These are phyloP conservation scores for Cercospora sesami DNA, from an alignment of 2,329 filamentous ascomycete species.

Conservation along the genomic window DNA sequence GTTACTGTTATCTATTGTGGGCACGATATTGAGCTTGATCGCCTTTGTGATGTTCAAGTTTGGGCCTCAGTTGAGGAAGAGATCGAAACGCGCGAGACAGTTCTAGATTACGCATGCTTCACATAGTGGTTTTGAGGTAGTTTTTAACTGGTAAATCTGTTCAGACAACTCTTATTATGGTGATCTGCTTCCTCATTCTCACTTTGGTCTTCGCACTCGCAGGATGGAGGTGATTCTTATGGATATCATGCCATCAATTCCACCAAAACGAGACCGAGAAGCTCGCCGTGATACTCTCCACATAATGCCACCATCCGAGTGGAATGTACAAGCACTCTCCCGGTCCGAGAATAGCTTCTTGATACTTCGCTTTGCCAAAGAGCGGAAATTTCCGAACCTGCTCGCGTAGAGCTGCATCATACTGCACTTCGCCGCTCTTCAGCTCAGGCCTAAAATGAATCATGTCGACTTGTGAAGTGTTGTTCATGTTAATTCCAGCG, in stretches of 20 bases:
- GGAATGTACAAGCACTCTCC: conserved; percentile 90
- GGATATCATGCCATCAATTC: conserved; percentile 54
- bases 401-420: neutral
- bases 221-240: too few species aligned
- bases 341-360: conserved; percentile 75
- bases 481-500: conserved; percentile 81
- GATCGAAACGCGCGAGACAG: conserved; percentile 23
- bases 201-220: neutral
- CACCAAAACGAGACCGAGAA: conserved; percentile 99
- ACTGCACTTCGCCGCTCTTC: neutral
- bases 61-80: conserved; percentile 25
- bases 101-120: conserved; percentile 18
- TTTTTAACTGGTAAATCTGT: neutral
- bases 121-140: neutral
- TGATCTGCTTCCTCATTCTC: neutral
- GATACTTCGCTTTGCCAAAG: conserved; percentile 63
- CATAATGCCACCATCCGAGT: conserved; percentile 97
- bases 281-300: conserved; percentile 78
- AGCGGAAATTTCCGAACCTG: conserved; percentile 45
- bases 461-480: conserved; percentile 80
- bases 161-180: neutral
- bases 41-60: conserved; percentile 41
- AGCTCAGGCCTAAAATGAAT: conserved; percentile 16
- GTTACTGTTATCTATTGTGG: conserved; percentile 51
- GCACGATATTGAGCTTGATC: conserved; percentile 45